Base-by-base conservation (phyloP, 495 filamentous ascomycete species). In the Diplogelasinospora grovesii region DNA sequence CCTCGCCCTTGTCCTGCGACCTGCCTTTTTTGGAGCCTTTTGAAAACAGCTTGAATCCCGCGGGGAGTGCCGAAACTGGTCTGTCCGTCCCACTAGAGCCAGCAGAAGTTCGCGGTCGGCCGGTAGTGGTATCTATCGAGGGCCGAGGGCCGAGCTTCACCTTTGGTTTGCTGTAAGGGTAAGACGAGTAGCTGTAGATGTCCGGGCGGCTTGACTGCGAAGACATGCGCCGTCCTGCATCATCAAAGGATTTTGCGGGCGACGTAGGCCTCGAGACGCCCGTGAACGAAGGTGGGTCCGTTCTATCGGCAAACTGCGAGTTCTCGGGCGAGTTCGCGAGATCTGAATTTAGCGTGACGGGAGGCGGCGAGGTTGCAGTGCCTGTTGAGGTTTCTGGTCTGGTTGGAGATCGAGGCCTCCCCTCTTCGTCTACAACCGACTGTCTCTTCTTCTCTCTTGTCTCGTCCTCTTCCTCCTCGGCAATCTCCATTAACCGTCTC, bases 71-170 rank as follows among this genome's bases (percentile, higher is more conserved):
- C 7, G 83, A 81, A n/a, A 87, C 75, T 10, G 83, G 85, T 18
- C 84, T 74, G 48, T 81, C 74, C 26, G 80, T 74, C 32, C 60
- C 61, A 13, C n/a, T n/a, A n/a, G 38, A 26, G 9, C 55, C 56
- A 38, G 52, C 48, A 11, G 82, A 69, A 8, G 81, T 82, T 33
- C 80, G 73, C 27, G 82, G 77, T 26, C 84, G 73, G 30, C 79
- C 77, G 42, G 59, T n/a, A n/a, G n/a, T 73, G 20, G 69, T 65
- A 47, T 93, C 87, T 18, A 82, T 64, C 3, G 83, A 85, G 36
- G 86, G 88, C 35, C 89, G 75, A 14, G 89, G 89, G 7, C 83
- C 89, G 20, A 90, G 74, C 54, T 88, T 93, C 41, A 92, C 79
- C 46, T 87, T 90, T 26, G 75, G 79, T 40, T 79, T 82, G 18